Evolutionary conservation across 768 basidiomycete species (phyloP), one percentile per base, ranked within the genome.

Genomic region (Guyanaporus albipodus): DNA sequence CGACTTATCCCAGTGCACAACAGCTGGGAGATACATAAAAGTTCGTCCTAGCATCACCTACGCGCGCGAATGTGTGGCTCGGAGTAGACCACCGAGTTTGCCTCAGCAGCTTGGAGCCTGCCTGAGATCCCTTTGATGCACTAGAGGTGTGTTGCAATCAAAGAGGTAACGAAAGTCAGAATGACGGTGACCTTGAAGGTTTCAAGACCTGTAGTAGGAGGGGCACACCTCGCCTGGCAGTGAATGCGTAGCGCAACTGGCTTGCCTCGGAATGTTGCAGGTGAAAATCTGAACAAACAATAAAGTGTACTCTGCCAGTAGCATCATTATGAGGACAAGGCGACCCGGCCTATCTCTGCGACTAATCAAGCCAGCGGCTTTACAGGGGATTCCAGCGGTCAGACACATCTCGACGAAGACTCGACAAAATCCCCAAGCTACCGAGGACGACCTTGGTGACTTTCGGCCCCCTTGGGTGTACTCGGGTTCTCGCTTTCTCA

Each of bases 401-500:
- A 59, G 50, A 49, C 17, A 42, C 33, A 34, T 43, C 28, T 59
- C 59, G 21, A 56, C 61, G 18, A 48, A 35, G 29, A 31, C 53
- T 36, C 49, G n/a, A 26, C 46, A 22, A 36, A 48, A 33, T 4
- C 42, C 8, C 28, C 58, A 15, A n/a, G 39, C 19, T 7, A 22
- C 36, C 17, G 48, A 51, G 24, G 55, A 68, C 44, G 49, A 65
- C 18, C 50, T 19, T 18, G 40, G 33, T 21, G 82, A 83, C 59
- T 77, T 79, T 55, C 72, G 82, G 39, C 79, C 82, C 27, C 71
- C 77, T 35, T 82, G 82, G 82, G 74, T 82, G 34, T 83, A 82
- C 57, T 68, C 71, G 32, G 63, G 69, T 22, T 70, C 78, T 24
- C 71, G 74, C 44, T 58, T 82, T 45, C 63, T 80, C 35, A 78